Percentiles rank a stretch among this genome's conserved stretches.
Conservation (phyloP, 2,329 filamentous ascomycete genomes). For the Diaporthe aspalathi region DNA sequence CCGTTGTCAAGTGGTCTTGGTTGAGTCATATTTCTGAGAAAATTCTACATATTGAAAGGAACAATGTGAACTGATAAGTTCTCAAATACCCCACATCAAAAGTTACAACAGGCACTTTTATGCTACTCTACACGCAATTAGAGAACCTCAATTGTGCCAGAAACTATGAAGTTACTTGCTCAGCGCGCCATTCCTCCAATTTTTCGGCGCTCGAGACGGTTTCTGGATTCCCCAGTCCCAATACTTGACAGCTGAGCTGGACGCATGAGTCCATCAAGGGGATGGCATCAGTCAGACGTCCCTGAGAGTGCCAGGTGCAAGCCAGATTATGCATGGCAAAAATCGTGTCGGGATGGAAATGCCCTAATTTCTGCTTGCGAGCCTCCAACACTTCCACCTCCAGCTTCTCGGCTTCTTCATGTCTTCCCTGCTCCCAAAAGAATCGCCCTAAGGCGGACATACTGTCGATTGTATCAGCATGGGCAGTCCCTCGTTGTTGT, state of each 20-base stretch:
- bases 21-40: neutral
- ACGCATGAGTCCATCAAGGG: neutral
- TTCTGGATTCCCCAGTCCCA: neutral
- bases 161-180: neutral
- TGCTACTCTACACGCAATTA: neutral
- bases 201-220: accelerated
- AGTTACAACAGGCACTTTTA: neutral
- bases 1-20: neutral
- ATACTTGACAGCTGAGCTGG: neutral
- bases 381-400: neutral
- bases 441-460: accelerated
- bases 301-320: neutral
- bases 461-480: neutral
- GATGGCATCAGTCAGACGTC: neutral
- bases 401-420: neutral
- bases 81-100: neutral
- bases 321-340: neutral
- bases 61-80: neutral
- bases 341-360: neutral
- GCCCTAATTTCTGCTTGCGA: neutral
- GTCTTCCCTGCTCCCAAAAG: neutral
- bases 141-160: neutral
- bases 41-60: neutral
- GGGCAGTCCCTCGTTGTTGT: neutral
- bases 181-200: neutral